Evolutionary conservation across 768 basidiomycete species (phyloP), one percentile per base, ranked within the genome.

Genomic region (Panus rudis): DNA sequence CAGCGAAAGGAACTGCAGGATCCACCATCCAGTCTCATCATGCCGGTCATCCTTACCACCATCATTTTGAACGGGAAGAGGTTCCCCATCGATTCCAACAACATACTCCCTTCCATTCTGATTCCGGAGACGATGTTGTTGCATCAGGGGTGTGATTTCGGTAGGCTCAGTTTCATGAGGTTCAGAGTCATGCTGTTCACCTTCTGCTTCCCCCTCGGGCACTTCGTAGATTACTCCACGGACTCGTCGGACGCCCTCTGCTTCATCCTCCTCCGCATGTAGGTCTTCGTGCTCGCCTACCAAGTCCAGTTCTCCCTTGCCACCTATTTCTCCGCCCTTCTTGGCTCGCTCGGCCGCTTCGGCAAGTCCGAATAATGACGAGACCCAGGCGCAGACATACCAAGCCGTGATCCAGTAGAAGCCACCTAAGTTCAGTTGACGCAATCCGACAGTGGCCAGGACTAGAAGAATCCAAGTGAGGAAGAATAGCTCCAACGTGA

Each of bases 401-500:
- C 78, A 81, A 3, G 66, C 65, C 0, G 72, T 76, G 23, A 80
- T 50, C 49, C 78, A 70, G 52, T 84, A 85, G 12, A 73, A 60
- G 4, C 77, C 72, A 1, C 76, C 78, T 6, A 83, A 50, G 4
- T 68, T 54, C 2, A 64, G 46, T 5, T 57, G 59, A 16, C 64
- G 68, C 27, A 77, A 62, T 6, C 67, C 59, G 16, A 71, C 46
- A 0, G 78, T 79, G 14, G 74, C 65, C 22, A 68, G 47, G 12
- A 82, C 59, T 22, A 84, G 74, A 3, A 79, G 57, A 2, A 75
- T 42, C 78, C 79, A 84, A 4, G 76, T 77, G 37, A 84, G 62
- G 14, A 68, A 52, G 50, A 80, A 84, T 2, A 71, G 60, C 41
- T 81, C 75, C 24, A 78, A 45, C 32, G 76, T 63, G 38, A 76